Evolutionary conservation across 2,329 filamentous ascomycete species (phyloP).

Genomic region (Alternaria ethzedia): DNA sequence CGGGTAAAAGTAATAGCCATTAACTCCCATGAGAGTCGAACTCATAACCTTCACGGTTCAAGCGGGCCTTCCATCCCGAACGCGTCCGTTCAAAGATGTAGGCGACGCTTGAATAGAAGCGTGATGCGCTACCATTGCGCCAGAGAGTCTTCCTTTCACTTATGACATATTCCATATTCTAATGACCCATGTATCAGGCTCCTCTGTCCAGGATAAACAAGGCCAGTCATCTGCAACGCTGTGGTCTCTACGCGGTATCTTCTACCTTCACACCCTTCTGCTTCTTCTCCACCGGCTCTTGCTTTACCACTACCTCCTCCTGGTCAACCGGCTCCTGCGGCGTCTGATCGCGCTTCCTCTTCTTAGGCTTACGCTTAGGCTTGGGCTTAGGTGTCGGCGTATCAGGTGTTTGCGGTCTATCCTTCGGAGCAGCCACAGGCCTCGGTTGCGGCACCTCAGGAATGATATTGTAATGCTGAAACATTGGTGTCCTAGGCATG

Average conservation of each 20-base stretch:
- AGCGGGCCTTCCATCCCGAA: background rate
- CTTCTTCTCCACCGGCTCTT: background rate
- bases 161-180: background rate
- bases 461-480: background rate
- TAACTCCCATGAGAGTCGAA: background rate
- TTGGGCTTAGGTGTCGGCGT: background rate
- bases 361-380: background rate
- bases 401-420: background rate
- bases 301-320: no score
- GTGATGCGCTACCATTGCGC: background rate
- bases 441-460: background rate
- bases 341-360: background rate
- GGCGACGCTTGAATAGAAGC: background rate
- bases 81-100: background rate
- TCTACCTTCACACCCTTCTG: background rate
- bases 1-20: background rate
- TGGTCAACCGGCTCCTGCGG: background rate
- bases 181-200: accelerated
- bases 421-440: background rate
- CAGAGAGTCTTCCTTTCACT: background rate
- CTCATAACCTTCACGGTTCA: background rate
- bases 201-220: background rate
- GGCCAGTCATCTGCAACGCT: background rate
- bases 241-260: background rate
- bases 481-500: background rate